phyloP scores from a whole-genome alignment of 2,329 filamentous ascomycete genomes.

The Lachnellula hyalina region DNA sequence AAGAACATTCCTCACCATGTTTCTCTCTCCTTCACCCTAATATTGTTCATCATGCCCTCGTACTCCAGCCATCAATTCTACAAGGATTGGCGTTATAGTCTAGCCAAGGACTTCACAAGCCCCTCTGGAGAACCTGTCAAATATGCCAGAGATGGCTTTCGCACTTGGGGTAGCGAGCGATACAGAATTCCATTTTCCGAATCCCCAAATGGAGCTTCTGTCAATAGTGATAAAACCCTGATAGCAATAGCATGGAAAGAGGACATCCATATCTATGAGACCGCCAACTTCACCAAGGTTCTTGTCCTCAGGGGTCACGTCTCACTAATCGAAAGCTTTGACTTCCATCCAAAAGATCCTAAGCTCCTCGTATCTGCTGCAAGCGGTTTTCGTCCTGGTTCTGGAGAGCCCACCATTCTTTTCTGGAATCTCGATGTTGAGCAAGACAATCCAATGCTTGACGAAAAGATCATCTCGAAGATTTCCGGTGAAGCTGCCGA shows the following conservation, averaged over 20 bases:
- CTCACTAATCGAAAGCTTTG: slow-evolving; percentile 1
- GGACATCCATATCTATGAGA: slow-evolving; percentile 8
- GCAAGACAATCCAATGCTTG: slow-evolving; percentile 1
- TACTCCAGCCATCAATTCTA: slow-evolving; percentile 10
- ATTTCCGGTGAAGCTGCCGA: slow-evolving; percentile 7
- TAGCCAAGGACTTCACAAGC: slow-evolving; percentile 8
- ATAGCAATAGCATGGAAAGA: slow-evolving; percentile 2
- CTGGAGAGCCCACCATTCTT: slow-evolving; percentile 2
- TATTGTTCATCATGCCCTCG: background rate
- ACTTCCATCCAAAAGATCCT: slow-evolving; percentile 6
- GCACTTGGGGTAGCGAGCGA: slow-evolving; percentile 8
- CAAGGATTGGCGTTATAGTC: slow-evolving; percentile 8
- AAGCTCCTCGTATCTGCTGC: slow-evolving; percentile 8
- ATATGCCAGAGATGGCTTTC: slow-evolving; percentile 8
- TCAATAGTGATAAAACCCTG: slow-evolving; percentile 3
- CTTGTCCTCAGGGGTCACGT: slow-evolving; percentile 5
- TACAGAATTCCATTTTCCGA: slow-evolving; percentile 6
- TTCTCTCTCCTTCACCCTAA: too few relatives aligned
- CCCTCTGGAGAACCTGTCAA: slow-evolving; percentile 4
- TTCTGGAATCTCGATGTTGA: slow-evolving; percentile 8
- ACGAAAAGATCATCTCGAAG: background rate
- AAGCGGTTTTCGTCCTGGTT: background rate
- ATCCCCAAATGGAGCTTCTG: background rate
- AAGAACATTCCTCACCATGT: too few relatives aligned
- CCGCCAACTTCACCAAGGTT: slow-evolving; percentile 2